phyloP scores from a whole-genome alignment of 805 yeast species.

The Debaryomyces tyrocola region DNA sequence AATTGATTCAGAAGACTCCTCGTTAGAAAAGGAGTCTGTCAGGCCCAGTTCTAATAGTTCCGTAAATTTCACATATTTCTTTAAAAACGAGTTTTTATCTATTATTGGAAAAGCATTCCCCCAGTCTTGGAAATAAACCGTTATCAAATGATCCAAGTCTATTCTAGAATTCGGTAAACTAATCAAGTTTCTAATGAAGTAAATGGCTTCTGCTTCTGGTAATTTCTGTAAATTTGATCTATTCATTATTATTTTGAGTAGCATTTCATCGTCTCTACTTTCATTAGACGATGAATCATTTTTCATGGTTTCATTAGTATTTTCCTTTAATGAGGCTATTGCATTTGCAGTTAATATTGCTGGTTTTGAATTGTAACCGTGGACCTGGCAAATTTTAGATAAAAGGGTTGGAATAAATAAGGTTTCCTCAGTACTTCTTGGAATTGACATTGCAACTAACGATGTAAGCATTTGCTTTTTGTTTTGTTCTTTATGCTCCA shows the following conservation, averaged over 20 bases:
- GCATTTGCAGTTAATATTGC: constrained; percentile 72
- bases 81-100: constrained; percentile 66
- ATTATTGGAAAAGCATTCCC: constrained; percentile 66
- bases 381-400: constrained; percentile 66
- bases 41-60: constrained; percentile 41
- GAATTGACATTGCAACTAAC: constrained; percentile 68
- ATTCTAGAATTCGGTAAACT: constrained; percentile 49
- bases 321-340: constrained; percentile 65
- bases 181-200: constrained; percentile 38
- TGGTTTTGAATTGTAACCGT: constrained; percentile 70
- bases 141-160: constrained; percentile 66
- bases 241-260: constrained; percentile 27
- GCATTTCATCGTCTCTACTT: constrained; percentile 5
- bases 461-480: constrained; percentile 40
- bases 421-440: constrained; percentile 77
- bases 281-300: not conserved
- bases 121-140: constrained; percentile 78
- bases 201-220: constrained; percentile 40
- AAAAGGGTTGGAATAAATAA: constrained; percentile 70
- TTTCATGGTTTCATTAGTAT: constrained; percentile 13
- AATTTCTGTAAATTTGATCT: constrained; percentile 25
- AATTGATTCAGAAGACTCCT: constrained; percentile 9
- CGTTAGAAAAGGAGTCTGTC: constrained; percentile 2
- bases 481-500: constrained; percentile 22
- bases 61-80: constrained; percentile 51